phyloP scores from a whole-genome alignment of 129 eudicot species.

The Kitagawia praeruptora region DNA sequence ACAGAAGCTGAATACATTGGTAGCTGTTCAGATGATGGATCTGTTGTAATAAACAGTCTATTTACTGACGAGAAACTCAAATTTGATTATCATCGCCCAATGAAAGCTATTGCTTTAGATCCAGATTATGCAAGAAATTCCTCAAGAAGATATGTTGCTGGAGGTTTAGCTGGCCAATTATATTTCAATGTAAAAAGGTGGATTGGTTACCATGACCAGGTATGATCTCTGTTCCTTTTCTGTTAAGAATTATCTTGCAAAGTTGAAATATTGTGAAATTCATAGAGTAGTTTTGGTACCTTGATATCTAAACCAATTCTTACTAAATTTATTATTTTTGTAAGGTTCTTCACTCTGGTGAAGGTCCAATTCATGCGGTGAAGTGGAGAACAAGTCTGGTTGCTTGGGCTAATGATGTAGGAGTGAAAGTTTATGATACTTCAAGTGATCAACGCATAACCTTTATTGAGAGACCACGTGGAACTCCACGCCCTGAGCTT shows the following conservation, averaged over 20 bases:
- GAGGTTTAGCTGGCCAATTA: conserved; percentile 93
- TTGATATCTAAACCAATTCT: not conserved
- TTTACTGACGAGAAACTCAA: conserved; percentile 80
- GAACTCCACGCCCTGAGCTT: conserved; percentile 96
- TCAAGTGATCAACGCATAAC: conserved; percentile 84
- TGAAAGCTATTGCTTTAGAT: conserved; percentile 91
- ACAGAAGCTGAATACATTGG: conserved; percentile 81
- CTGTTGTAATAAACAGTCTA: conserved; percentile 80
- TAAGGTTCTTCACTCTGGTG: conserved; percentile 93
- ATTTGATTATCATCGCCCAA: conserved; percentile 95
- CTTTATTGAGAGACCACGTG: conserved; percentile 89
- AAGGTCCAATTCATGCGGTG: conserved; percentile 95
- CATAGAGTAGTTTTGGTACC: not conserved
- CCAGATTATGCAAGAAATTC: conserved; percentile 79
- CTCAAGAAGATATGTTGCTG: conserved; percentile 88
- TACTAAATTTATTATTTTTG: not conserved
- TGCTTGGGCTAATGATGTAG: conserved; percentile 98
- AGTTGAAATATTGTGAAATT: not conserved
- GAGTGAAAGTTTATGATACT: conserved; percentile 91
- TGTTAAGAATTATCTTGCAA: not conserved
- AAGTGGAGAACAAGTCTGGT: conserved; percentile 90
- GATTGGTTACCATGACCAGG: conserved; percentile 97
- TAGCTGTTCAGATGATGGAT: conserved; percentile 98
- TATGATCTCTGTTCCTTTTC: conserved; percentile 21
- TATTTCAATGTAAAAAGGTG: conserved; percentile 73